Base-by-base conservation (phyloP, 1,284 basidiomycete species). In the Sanghuangporus weigelae region DNA sequence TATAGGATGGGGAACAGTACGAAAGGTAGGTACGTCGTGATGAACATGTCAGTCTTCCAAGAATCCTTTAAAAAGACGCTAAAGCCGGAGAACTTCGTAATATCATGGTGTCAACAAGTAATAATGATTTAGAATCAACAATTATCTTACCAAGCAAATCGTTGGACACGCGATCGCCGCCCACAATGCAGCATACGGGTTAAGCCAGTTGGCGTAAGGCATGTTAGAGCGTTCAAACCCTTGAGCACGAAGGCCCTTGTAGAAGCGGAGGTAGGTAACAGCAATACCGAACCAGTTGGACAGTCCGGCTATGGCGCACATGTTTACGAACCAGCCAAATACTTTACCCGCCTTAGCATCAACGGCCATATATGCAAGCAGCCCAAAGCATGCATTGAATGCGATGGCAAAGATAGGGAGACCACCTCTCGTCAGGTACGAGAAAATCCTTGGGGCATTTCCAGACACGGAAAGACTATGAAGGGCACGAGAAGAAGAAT, bases 11-110 rank as follows among this genome's bases (percentile, higher is more conserved):
- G 88, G 84, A 94, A 95, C 56, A 90, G 68, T 19, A 75, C 74
- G 55, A 94, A 75, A 42, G 93, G 90, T 42, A 96, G 71, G 75
- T 95, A 95, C 72, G 85, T 89, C 50, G 90, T 92, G 57, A 94
- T 79, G 67, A 92, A 91, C 1, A 73, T 81, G 55, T 80, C 84
- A 3, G 78, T 79, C 19, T 73, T 71, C 87, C 90, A 90, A 10
- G 77, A 71, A 48, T 78, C 83, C 67, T 81, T 82, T 64, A 93
- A 81, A 82, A 95, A 95, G 55, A 93, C 90, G 12, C 73, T 73
- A 81, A 84, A 92, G 42, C 87, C 90, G 62, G 84, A 87, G 76
- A 93, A 85, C 88, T 90, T 63, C 46, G 44, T 10, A 19, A 8
- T 42, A n/a, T 40, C 49, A 35, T 38, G 39, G 14, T 48, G 21